Percentiles rank a stretch among this genome's conserved stretches.
Evolutionary conservation across 441 rosid species (phyloP).

Genomic region (Pelargonium australe): DNA sequence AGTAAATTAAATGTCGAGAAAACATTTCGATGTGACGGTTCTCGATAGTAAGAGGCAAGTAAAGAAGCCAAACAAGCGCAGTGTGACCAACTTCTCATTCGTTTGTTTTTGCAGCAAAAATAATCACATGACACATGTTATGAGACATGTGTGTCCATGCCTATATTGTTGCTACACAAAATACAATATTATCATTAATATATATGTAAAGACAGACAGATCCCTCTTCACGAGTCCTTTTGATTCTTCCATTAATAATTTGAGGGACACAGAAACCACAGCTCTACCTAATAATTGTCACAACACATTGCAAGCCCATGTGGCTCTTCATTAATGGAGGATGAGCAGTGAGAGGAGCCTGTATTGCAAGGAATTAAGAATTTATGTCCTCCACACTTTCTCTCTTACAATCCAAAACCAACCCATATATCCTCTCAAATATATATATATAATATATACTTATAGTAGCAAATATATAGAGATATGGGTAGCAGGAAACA

Average conservation of each 20-base stretch:
- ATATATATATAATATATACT: neutral
- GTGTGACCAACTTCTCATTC: too few relatives aligned
- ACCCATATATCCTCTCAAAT: neutral
- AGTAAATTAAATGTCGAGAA: too few relatives aligned
- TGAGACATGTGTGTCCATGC: slow-evolving; percentile 12
- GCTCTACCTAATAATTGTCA: too few relatives aligned
- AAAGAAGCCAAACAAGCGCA: too few relatives aligned
- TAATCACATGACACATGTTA: too few relatives aligned
- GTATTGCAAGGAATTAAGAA: slow-evolving; percentile 16
- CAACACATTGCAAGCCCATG: neutral
- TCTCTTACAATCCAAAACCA: slow-evolving; percentile 14
- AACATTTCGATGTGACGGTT: too few relatives aligned
- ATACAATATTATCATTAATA: neutral
- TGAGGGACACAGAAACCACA: neutral
- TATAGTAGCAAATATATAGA: neutral
- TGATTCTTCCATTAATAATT: slow-evolving; percentile 25
- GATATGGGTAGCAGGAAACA: slow-evolving; percentile 51
- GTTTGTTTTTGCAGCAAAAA: too few relatives aligned
- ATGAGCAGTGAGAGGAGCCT: slow-evolving; percentile 13
- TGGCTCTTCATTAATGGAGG: slow-evolving; percentile 9
- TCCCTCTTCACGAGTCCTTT: slow-evolving; percentile 29
- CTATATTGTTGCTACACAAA: neutral
- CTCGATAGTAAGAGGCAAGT: too few relatives aligned
- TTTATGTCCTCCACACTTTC: slow-evolving; percentile 30
- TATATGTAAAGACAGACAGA: neutral